Evolutionary conservation across 179 eudicot genomes (phyloP), one percentile per base, ranked within the genome.

Genomic region (Gypsophila paniculata): DNA sequence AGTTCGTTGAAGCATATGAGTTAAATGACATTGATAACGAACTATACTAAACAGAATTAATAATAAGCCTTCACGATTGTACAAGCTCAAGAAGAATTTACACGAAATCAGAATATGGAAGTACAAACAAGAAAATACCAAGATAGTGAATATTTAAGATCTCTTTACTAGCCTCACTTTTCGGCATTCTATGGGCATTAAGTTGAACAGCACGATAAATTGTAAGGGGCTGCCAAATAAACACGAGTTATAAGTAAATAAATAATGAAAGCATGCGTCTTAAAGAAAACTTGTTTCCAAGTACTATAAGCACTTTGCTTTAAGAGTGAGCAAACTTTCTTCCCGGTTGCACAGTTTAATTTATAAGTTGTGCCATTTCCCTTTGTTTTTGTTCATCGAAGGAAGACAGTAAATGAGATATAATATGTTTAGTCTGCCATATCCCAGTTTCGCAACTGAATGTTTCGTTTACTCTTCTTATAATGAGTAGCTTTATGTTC

Each of bases 131-230:
- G 52, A 61, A 61, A 13, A 51, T 87, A 91, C 98, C 98, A 51
- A 91, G 90, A 81, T 89, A 91, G 72, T 89, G 97, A 71, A 93
- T 87, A 72, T 75, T 68, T 49, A 68, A 70, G 76, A 89, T 84
- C 68, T 68, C 65, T 49, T 78, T 68, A 54, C 38, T 68, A 70
- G 65, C 71, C 75, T 78, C 83, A 58, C 59, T 72, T 65, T 66
- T 76, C 76, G 72, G 76, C 76, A 76, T 74, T 78, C 79, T 75
- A 18, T 69, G 42, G 57, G 65, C 76, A 72, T 77, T 82, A 70
- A 93, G 93, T 76, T 87, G 86, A 49, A 78, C 66, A 6, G 91
- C 93, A 61, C 83, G 82, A 74, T 88, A 91, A 64, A 91, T 21
- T 3, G 86, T 91, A 38, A 91, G 81, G 69, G 98, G 97, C 98